phyloP scores from a whole-genome alignment of 352 stramenopile genomes.

The Detonula confervacea region DNA sequence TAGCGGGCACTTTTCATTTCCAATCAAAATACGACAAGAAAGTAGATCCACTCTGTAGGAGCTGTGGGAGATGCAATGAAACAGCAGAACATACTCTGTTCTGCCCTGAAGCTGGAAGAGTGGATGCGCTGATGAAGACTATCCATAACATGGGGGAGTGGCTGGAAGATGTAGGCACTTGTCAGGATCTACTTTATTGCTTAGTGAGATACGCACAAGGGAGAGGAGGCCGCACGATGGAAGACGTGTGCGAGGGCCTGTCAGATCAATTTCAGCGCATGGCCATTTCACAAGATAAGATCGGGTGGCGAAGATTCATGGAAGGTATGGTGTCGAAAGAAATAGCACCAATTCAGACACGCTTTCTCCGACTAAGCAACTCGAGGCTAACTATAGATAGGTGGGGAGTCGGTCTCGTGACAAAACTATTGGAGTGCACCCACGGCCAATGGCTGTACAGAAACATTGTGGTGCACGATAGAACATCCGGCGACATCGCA shows the following conservation, averaged over 20 bases:
- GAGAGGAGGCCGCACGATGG: background rate
- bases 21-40: background rate
- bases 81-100: constrained; percentile 9
- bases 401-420: constrained; percentile 5
- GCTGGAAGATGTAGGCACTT: background rate
- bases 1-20: constrained; percentile 4
- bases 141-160: background rate
- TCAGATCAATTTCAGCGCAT: background rate
- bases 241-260: background rate
- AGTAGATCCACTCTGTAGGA: constrained; percentile 6
- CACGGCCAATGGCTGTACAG: constrained; percentile 28
- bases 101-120: constrained; percentile 17
- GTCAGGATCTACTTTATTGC: background rate
- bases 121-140: background rate
- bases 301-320: constrained; percentile 42
- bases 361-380: no score
- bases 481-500: background rate
- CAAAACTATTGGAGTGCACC: constrained; percentile 20
- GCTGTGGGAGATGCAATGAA: constrained; percentile 2
- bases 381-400: background rate
- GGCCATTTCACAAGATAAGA: constrained; percentile 20
- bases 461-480: constrained; percentile 32
- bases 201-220: background rate
- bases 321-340: constrained; percentile 28
- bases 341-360: background rate